Percentiles rank a stretch among this genome's conserved stretches.
phyloP scores from a whole-genome alignment of 495 filamentous ascomycete species.

The Elaphomyces granulatus region DNA sequence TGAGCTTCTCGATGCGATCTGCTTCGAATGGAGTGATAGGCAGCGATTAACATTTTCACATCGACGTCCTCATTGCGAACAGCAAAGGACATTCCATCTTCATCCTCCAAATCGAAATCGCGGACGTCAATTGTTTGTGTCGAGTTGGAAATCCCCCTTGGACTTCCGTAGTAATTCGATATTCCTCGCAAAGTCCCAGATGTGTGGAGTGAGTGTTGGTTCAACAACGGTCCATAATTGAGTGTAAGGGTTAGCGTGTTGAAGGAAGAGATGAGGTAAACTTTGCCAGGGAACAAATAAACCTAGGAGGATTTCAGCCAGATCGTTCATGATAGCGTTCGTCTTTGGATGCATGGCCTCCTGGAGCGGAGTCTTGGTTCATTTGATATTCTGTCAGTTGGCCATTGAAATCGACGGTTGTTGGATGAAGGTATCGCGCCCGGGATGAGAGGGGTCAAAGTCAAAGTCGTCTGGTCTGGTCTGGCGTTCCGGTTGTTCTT shows the following conservation, averaged over 20 bases:
- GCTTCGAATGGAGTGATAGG: slow-evolving; percentile 1
- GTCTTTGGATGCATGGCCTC: slow-evolving; percentile 3
- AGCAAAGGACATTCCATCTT: no score
- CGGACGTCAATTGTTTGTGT: background rate
- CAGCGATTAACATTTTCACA: background rate
- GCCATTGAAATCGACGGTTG: slow-evolving; percentile 2
- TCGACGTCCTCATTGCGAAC: no score
- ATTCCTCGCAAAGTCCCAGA: slow-evolving; percentile 3
- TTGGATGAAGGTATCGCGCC: slow-evolving; percentile 3
- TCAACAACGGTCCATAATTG: slow-evolving; percentile 3
- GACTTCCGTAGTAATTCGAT: no score
- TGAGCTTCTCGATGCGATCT: background rate
- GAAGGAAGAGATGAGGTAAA: background rate
- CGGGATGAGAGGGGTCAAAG: slow-evolving; percentile 4
- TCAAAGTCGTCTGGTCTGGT: slow-evolving; percentile 1
- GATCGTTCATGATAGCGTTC: slow-evolving; percentile 5
- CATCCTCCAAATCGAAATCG: slow-evolving; percentile 1
- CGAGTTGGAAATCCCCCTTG: slow-evolving; percentile 3
- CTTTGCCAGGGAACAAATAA: slow-evolving; percentile 5
- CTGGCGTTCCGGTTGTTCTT: no score
- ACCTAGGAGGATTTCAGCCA: slow-evolving; percentile 5
- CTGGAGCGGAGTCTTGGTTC: slow-evolving; percentile 4
- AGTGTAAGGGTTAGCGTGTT: no score
- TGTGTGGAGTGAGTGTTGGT: slow-evolving; percentile 1
- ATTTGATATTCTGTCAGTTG: slow-evolving; percentile 6